A percentile compares a stretch with the other conserved stretches of the same genome.
phyloP scores from a whole-genome alignment of 2,329 filamentous ascomycete species.

The Sordariomycetes sp. region DNA sequence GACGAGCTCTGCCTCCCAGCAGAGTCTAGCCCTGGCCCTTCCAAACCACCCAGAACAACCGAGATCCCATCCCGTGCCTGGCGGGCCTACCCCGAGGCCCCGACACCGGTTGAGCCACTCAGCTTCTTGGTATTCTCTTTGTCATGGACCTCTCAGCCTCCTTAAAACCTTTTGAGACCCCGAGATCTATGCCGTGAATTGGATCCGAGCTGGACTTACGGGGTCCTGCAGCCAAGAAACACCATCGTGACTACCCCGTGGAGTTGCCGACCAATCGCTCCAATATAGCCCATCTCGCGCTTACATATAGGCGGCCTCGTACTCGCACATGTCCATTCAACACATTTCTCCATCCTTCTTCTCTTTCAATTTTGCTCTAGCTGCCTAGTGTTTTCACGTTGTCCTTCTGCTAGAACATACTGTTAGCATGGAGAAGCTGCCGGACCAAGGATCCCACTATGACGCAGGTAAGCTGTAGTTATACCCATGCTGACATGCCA shows the following conservation, averaged over 20 bases:
- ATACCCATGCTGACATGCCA: not conserved
- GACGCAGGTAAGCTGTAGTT: slow-evolving; percentile 2
- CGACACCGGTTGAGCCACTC: too few species aligned
- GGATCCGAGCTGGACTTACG: not conserved
- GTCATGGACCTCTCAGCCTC: too few species aligned
- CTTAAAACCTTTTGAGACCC: not conserved
- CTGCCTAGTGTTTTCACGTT: not conserved
- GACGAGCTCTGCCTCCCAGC: too few species aligned
- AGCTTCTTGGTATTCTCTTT: too few species aligned
- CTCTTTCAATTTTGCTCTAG: not conserved
- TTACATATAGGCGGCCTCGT: not conserved
- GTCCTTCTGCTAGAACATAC: too few species aligned
- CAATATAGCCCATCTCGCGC: too few species aligned
- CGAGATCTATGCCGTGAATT: not conserved
- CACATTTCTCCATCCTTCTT: too few species aligned
- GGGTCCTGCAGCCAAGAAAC: slow-evolving; percentile 1
- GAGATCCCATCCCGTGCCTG: too few species aligned
- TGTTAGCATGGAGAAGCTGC: too few species aligned
- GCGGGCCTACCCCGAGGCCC: too few species aligned
- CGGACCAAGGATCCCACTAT: slow-evolving; percentile 1
- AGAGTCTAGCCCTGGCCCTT: too few species aligned
- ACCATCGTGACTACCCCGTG: not conserved
- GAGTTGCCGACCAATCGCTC: not conserved
- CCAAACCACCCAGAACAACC: too few species aligned
- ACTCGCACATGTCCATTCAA: not conserved